Evolutionary conservation across 768 basidiomycete species (phyloP).

Genomic region (Thelephora ganbajun): DNA sequence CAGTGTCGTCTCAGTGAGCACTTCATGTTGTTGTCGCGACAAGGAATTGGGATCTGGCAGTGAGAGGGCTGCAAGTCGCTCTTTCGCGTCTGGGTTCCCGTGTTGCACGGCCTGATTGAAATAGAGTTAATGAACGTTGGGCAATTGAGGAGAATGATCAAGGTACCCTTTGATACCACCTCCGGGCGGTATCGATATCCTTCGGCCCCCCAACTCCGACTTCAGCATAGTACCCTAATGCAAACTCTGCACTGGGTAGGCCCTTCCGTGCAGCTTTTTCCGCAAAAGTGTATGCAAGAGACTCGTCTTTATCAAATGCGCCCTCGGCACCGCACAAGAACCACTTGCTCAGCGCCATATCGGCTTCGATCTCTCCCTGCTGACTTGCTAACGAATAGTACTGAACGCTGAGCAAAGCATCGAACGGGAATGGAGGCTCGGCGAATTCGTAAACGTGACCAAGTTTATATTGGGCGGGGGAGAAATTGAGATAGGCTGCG

Average conservation of each 20-base stretch:
- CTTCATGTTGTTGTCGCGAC: constrained; percentile 69
- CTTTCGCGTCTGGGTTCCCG: constrained; percentile 68
- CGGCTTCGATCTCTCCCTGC: constrained; percentile 81
- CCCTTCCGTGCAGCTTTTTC: constrained; percentile 71
- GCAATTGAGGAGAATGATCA: neutral
- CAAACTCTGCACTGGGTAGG: constrained; percentile 78
- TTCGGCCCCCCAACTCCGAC: constrained; percentile 74
- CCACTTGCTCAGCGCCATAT: constrained; percentile 97
- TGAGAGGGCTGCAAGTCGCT: constrained; percentile 57
- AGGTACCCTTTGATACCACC: constrained; percentile 64
- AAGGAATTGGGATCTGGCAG: constrained; percentile 48
- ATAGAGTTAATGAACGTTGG: neutral
- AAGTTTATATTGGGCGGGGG: constrained; percentile 84
- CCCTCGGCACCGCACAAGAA: constrained; percentile 79
- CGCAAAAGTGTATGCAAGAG: constrained; percentile 77
- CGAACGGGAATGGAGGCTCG: constrained; percentile 70
- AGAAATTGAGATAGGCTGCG: constrained; percentile 63
- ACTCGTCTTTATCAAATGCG: constrained; percentile 78
- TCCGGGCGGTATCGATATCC: constrained; percentile 47
- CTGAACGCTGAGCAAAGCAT: constrained; percentile 79
- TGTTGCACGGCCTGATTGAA: constrained; percentile 49
- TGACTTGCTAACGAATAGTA: constrained; percentile 79
- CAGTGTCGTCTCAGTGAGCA: constrained; percentile 63
- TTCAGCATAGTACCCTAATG: constrained; percentile 91
- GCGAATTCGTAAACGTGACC: constrained; percentile 92